Evolutionary conservation across 129 eudicot genomes (phyloP), one percentile per base, ranked within the genome.

Genomic region (Helianthus tuberosus): DNA sequence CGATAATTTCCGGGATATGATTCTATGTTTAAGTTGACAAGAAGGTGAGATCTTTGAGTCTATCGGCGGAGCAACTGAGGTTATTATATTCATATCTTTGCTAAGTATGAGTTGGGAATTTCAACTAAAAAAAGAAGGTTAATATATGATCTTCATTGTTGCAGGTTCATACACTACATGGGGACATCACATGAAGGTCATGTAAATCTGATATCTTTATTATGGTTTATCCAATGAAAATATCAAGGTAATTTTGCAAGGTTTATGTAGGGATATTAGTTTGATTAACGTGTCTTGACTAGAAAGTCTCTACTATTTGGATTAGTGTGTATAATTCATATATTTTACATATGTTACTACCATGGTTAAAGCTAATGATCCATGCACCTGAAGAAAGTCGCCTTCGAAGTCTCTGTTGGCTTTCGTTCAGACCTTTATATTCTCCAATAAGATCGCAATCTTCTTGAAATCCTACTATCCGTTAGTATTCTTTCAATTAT

Each of bases 401-500:
- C 72, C 91, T 38, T 73, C 91, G 43, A 84, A 79, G 79, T 91
- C 99, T 27, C 82, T 91, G 7, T 82, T 96, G 5, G 99, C 99
- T 6, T 94, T 90, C 29, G 99, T 94, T 44, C 89, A 91, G 63
- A 91, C 74, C 71, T 87, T 83, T 69, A 82, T 94, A 36, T 94
- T 85, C 88, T 91, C 99, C 70, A 90, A 94, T 81, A 87, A 83
- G 74, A 87, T 94, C 60, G 89, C 99, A 15, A 72, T 95, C 49
- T 95, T 95, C 86, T 95, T 97, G 82, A 95, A 94, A 78, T 86
- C 99, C 0, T 94, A 91, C 73, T 94, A 97, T 88, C 94, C 97
- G 99, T 94, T 67, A 76, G 86, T 75, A 39, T 12, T 69, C 63
- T 61, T 20, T 69, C 20, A 62, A 53, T 71, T 71, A 8, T 3